These are phyloP conservation scores for Proliferodiscus dingleyae DNA, from an alignment of 2,329 filamentous ascomycete genomes.

Conservation along the genomic window DNA sequence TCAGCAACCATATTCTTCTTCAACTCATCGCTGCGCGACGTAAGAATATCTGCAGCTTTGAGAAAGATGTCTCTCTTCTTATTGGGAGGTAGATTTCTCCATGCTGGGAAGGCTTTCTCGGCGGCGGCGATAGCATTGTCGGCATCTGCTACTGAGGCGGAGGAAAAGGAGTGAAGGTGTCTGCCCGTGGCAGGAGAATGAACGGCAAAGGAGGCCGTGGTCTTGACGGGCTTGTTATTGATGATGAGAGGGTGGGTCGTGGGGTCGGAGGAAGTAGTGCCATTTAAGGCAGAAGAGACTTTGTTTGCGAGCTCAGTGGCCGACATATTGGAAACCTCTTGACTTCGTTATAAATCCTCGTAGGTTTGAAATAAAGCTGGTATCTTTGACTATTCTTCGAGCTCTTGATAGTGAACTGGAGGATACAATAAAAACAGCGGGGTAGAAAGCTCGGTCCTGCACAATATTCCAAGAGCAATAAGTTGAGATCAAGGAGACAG, in stretches of 20 bases:
- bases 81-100: conserved; percentile 58
- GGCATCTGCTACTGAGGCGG: conserved; percentile 52
- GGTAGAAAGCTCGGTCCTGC: too few relatives aligned
- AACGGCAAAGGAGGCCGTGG: conserved; percentile 49
- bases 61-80: conserved; percentile 65
- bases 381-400: too few relatives aligned
- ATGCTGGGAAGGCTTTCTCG: conserved; percentile 62
- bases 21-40: conserved; percentile 48
- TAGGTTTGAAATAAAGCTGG: too few relatives aligned
- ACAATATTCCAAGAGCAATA: too few relatives aligned
- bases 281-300: neutral
- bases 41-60: conserved; percentile 61
- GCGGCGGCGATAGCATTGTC: conserved; percentile 50
- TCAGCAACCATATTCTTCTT: conserved; percentile 52
- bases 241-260: conserved; percentile 37
- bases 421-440: too few relatives aligned
- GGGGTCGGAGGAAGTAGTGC: neutral
- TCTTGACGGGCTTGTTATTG: conserved; percentile 40
- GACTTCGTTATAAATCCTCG: neutral
- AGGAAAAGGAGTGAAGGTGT: conserved; percentile 51
- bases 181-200: conserved; percentile 49
- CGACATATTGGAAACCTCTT: neutral
- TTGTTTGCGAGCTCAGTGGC: neutral
- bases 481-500: too few relatives aligned
- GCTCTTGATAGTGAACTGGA: too few relatives aligned